Conservation (phyloP, 768 basidiomycete genomes). For the Gloeophyllum trabeum region DNA sequence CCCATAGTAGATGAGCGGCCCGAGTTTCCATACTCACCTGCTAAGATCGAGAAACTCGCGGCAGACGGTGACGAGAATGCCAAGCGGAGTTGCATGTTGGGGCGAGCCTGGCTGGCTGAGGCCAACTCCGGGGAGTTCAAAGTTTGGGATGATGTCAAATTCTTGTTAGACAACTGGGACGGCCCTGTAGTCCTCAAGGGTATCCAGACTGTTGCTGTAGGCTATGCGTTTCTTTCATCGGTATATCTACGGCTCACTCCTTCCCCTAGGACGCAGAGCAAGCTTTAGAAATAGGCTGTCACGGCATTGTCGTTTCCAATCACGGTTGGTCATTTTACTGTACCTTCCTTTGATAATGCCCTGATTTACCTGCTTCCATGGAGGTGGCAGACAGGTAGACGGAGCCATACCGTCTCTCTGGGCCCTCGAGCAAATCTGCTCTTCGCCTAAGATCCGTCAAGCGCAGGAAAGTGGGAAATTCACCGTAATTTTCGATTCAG, state of each 20-base stretch:
- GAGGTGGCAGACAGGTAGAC: slow-evolving; percentile 69
- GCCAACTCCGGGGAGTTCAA: slow-evolving; percentile 49
- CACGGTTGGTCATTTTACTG: slow-evolving; percentile 37
- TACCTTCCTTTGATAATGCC: neutral
- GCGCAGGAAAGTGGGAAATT: slow-evolving; percentile 52
- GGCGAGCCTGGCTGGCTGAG: slow-evolving; percentile 53
- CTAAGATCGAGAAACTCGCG: slow-evolving; percentile 28
- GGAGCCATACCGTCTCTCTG: slow-evolving; percentile 67
- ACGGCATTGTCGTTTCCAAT: slow-evolving; percentile 75
- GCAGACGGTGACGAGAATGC: slow-evolving; percentile 36
- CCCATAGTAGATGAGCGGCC: slow-evolving; percentile 29
- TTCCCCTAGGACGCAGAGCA: slow-evolving; percentile 59
- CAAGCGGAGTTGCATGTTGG: slow-evolving; percentile 31
- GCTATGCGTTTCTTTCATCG: slow-evolving; percentile 8
- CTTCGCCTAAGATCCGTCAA: slow-evolving; percentile 42
- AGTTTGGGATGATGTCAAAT: slow-evolving; percentile 61
- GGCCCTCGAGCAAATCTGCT: slow-evolving; percentile 58
- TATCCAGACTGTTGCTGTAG: slow-evolving; percentile 51
- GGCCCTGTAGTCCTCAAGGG: slow-evolving; percentile 73
- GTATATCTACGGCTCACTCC: too few species aligned
- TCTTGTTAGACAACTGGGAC: slow-evolving; percentile 65
- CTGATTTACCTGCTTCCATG: neutral
- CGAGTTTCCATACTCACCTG: slow-evolving; percentile 49
- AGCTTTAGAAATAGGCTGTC: slow-evolving; percentile 49
- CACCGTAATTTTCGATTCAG: slow-evolving; percentile 68